phyloP scores from a whole-genome alignment of 768 basidiomycete genomes.

The Tylopilus subfusipes region DNA sequence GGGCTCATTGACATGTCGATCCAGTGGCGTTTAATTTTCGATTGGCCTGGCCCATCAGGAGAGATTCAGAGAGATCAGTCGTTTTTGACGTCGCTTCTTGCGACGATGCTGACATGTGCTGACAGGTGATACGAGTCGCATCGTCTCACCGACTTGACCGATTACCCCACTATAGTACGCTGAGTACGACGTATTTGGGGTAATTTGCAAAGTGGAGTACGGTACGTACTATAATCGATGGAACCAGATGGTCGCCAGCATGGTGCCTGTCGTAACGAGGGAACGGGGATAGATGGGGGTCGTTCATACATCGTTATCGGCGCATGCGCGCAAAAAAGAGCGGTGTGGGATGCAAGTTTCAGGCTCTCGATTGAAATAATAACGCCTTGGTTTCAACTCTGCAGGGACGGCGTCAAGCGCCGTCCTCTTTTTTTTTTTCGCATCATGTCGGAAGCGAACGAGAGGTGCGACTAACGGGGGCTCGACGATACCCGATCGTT shows the following conservation, averaged over 20 bases:
- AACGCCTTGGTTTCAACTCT: conserved; percentile 16
- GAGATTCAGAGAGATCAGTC: background rate
- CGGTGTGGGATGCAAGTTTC: conserved; percentile 15
- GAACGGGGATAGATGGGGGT: background rate
- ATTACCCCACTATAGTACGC: background rate
- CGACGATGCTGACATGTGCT: background rate
- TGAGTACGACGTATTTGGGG: conserved; percentile 13
- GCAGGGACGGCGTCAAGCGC: conserved; percentile 6
- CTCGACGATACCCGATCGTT: background rate
- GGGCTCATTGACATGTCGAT: background rate
- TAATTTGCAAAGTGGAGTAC: conserved; percentile 17
- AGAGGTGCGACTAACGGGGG: background rate
- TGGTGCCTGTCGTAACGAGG: conserved; percentile 11
- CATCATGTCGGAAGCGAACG: conserved; percentile 26
- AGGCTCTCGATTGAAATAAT: conserved; percentile 5
- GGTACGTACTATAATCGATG: background rate
- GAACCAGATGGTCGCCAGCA: background rate
- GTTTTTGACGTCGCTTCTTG: conserved; percentile 6
- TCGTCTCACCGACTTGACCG: background rate
- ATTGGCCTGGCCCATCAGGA: background rate
- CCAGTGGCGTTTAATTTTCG: background rate
- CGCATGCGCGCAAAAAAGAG: background rate
- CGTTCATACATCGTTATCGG: conserved; percentile 10
- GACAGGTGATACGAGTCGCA: background rate
- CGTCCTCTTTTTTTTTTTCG: conserved; percentile 5